A percentile compares a stretch with the other conserved stretches of the same genome.
These are phyloP conservation scores for Leccinum rimulosum DNA, from an alignment of 768 basidiomycete species.

Conservation along the genomic window DNA sequence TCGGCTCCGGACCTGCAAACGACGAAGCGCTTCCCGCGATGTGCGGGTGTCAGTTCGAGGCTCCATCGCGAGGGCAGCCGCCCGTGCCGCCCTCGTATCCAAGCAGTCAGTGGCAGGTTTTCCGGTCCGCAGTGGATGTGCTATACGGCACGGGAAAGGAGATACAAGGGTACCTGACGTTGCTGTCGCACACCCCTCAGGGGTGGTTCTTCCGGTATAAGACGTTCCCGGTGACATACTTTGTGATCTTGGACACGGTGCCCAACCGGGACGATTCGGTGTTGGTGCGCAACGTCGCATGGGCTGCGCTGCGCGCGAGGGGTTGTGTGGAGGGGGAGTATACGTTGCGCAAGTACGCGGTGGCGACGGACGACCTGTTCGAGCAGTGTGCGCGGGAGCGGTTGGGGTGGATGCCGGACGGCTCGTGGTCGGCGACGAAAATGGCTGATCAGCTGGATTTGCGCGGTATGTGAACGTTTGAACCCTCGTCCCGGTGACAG, in stretches of 20 bases:
- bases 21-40: constrained; percentile 9
- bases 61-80: constrained; percentile 4
- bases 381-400: constrained; percentile 16
- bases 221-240: constrained; percentile 31
- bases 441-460: constrained; percentile 7
- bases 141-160: constrained; percentile 15
- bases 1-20: constrained; percentile 20
- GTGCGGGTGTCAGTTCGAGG: constrained; percentile 22
- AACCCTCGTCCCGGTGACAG: background rate
- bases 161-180: constrained; percentile 11
- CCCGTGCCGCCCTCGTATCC: background rate
- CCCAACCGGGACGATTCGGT: constrained; percentile 1
- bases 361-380: constrained; percentile 19
- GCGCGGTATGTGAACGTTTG: background rate
- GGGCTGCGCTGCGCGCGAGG: constrained; percentile 28
- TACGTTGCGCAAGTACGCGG: constrained; percentile 12
- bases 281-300: constrained; percentile 6
- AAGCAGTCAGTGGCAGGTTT: constrained; percentile 11
- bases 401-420: constrained; percentile 17
- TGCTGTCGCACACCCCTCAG: background rate
- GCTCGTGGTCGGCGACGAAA: constrained; percentile 1
- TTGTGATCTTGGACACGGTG: constrained; percentile 25
- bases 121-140: constrained; percentile 18
- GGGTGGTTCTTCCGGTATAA: constrained; percentile 32
- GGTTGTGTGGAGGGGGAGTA: constrained; percentile 26